phyloP scores from a whole-genome alignment of 192 early-diverging fungal genomes.

The Backusella tuberculispora region DNA sequence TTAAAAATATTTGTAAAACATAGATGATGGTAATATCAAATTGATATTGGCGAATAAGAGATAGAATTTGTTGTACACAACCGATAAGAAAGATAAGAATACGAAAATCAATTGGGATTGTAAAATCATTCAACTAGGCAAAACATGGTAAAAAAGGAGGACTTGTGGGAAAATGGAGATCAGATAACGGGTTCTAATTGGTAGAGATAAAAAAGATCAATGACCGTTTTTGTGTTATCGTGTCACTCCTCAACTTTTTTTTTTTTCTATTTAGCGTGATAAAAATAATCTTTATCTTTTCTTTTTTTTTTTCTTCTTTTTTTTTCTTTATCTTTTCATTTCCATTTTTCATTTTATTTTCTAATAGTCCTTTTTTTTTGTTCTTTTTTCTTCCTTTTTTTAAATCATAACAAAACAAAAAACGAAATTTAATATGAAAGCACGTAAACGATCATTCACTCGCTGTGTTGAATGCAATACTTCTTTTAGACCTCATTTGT shows the following conservation, averaged over 20 bases:
- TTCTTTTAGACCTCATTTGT: constrained; percentile 29
- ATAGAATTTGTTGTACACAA: constrained; percentile 7
- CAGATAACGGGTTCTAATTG: constrained; percentile 12
- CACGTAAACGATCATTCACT: constrained; percentile 30
- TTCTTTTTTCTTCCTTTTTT: background rate
- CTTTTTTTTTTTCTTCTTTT: constrained; percentile 1
- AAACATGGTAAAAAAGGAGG: background rate
- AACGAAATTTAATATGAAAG: constrained; percentile 6
- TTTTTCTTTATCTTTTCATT: constrained; percentile 13
- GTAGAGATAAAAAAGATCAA: constrained; percentile 25
- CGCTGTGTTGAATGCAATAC: constrained; percentile 36
- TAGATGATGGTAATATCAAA: background rate
- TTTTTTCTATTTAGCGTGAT: constrained; percentile 9
- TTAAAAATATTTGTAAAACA: background rate
- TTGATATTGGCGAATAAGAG: constrained; percentile 5
- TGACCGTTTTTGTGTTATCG: constrained; percentile 20
- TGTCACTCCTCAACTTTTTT: constrained; percentile 8
- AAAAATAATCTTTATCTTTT: constrained; percentile 18
- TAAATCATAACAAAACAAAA: background rate
- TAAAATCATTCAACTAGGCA: background rate
- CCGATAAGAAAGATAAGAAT: constrained; percentile 13
- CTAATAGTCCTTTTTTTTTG: background rate
- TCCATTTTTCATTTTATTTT: too few species aligned
- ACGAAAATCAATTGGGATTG: constrained; percentile 18
- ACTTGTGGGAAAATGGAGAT: constrained; percentile 25